These are phyloP conservation scores for Aspergillus luchuensis DNA, from an alignment of 2,329 filamentous ascomycete species.

Conservation along the genomic window DNA sequence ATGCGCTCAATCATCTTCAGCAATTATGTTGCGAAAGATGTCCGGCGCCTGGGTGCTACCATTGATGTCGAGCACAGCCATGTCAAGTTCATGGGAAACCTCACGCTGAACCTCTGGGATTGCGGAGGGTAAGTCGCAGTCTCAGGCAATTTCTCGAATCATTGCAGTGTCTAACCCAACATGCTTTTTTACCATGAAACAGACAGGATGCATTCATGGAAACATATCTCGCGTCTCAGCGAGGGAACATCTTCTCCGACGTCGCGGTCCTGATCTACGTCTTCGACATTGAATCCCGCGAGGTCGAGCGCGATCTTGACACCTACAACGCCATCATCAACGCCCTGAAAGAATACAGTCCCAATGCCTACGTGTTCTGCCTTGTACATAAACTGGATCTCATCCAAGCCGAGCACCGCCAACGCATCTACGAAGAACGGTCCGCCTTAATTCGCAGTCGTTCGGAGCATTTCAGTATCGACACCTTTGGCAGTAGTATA, in stretches of 20 bases:
- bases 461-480: conserved; percentile 72
- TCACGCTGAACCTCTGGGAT: conserved; percentile 97
- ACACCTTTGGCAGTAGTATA: conserved; percentile 92
- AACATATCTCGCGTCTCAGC: conserved; percentile 94
- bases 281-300: conserved; percentile 95
- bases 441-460: conserved; percentile 75
- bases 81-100: conserved; percentile 97
- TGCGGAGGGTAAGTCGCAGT: conserved; percentile 72
- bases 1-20: conserved; percentile 99
- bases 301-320: conserved; percentile 88
- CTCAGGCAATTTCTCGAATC: neutral
- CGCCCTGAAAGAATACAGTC: conserved; percentile 83
- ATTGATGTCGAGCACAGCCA: conserved; percentile 98
- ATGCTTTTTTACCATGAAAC: conserved; percentile 12
- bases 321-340: conserved; percentile 90
- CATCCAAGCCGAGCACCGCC: conserved; percentile 76
- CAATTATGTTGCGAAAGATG: conserved; percentile 97
- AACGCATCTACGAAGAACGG: conserved; percentile 81
- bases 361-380: conserved; percentile 81
- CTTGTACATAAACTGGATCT: conserved; percentile 99
- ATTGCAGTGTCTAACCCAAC: neutral
- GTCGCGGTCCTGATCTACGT: conserved; percentile 98
- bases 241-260: conserved; percentile 93
- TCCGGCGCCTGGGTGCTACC: conserved; percentile 85
- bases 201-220: conserved; percentile 98